These are phyloP conservation scores for Massospora cicadina DNA, from an alignment of 371 early-diverging fungal genomes.

Conservation along the genomic window DNA sequence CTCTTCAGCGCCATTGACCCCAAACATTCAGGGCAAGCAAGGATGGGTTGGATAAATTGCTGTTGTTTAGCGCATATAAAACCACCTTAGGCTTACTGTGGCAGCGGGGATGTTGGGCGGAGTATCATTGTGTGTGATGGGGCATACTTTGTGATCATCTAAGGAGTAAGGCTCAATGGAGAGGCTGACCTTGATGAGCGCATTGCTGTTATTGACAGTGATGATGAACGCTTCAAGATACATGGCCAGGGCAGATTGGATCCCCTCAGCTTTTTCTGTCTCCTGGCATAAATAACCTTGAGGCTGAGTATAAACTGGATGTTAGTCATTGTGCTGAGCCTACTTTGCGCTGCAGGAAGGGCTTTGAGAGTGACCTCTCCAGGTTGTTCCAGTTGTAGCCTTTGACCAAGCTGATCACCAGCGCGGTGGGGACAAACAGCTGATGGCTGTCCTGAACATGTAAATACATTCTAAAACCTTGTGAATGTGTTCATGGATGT, in stretches of 20 bases:
- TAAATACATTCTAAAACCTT: conserved; percentile 88
- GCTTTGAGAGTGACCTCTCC: conserved; percentile 65
- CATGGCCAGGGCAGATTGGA: conserved; percentile 26
- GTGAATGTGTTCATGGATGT: conserved; percentile 98
- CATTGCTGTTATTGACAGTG: conserved; percentile 21
- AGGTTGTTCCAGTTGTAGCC: conserved; percentile 82
- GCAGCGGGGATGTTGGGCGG: background rate
- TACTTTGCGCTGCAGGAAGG: conserved; percentile 62
- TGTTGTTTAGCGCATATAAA: too few relatives aligned
- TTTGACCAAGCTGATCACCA: conserved; percentile 87
- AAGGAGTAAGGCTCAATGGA: background rate
- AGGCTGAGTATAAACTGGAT: conserved; percentile 44
- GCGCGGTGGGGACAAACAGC: conserved; percentile 58
- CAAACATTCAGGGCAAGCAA: too few relatives aligned
- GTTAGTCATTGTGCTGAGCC: background rate
- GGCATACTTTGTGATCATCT: background rate
- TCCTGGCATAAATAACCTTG: conserved; percentile 47
- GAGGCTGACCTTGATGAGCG: conserved; percentile 21
- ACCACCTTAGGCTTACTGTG: background rate
- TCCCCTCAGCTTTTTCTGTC: conserved; percentile 26
- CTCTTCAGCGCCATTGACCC: too few relatives aligned
- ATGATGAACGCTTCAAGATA: conserved; percentile 39
- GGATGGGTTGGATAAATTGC: too few relatives aligned
- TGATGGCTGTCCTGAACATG: conserved; percentile 34
- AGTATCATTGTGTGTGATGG: too few relatives aligned